These are phyloP conservation scores for Umbellularia californica DNA, from an alignment of 164 flowering plant genomes.

Conservation along the genomic window DNA sequence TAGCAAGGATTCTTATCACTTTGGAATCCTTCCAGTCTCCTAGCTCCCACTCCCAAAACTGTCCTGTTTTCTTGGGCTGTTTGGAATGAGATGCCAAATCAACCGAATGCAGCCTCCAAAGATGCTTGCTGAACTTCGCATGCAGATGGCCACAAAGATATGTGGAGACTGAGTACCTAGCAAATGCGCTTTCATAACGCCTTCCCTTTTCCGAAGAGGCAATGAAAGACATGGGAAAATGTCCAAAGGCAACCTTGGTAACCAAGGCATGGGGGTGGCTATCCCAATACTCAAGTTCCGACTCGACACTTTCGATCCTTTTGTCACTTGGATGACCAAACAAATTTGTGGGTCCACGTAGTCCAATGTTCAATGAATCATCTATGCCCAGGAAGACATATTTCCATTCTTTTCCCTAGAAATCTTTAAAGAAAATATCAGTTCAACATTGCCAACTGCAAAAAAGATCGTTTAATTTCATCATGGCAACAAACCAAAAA, in stretches of 20 bases:
- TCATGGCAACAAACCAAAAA: neutral
- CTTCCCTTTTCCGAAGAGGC: conserved; percentile 16
- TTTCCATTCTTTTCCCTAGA: conserved; percentile 18
- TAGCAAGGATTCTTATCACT: conserved; percentile 18
- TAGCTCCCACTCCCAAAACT: conserved; percentile 24
- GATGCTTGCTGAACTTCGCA: conserved; percentile 18
- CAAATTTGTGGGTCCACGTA: conserved; percentile 23
- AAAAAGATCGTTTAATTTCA: neutral
- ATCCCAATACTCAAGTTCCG: conserved; percentile 20
- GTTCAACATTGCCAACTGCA: neutral
- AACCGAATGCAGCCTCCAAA: conserved; percentile 17
- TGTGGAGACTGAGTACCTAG: conserved; percentile 13
- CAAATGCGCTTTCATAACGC: conserved; percentile 14
- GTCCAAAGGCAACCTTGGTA: conserved; percentile 18
- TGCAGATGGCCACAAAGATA: conserved; percentile 22
- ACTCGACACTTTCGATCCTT: conserved; percentile 10
- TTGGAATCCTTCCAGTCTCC: conserved; percentile 24
- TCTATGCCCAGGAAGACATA: conserved; percentile 18
- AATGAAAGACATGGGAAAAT: conserved; percentile 20
- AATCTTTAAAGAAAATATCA: conserved; percentile 13
- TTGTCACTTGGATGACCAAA: conserved; percentile 20
- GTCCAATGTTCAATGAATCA: conserved; percentile 17
- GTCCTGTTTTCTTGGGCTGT: neutral
- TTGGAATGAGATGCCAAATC: conserved; percentile 5
- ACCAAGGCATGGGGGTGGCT: conserved; percentile 4